A percentile compares a stretch with the other conserved stretches of the same genome.
Conservation (phyloP, 345 rosid genomes). For the Populus simonii region DNA sequence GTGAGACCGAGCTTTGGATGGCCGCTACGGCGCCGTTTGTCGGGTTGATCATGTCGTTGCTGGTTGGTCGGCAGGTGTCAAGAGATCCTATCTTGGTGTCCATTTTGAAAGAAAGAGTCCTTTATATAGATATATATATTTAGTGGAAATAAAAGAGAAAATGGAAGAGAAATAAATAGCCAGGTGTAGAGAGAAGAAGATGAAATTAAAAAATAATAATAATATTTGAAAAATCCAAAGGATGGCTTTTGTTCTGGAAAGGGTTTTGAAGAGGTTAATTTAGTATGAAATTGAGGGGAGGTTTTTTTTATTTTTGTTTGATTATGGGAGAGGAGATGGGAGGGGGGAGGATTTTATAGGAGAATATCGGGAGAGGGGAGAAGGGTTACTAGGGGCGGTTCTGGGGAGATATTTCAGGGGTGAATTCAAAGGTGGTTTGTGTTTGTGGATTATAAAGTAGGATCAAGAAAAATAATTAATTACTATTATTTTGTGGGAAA, state of each 20-base stretch:
- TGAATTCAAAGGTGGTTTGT: neutral
- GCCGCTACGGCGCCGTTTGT: conserved; percentile 39
- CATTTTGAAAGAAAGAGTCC: conserved; percentile 18
- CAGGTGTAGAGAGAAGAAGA: neutral
- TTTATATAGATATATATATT: no score
- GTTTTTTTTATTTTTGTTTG: neutral
- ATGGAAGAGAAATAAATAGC: neutral
- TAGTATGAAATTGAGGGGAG: neutral
- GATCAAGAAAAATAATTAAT: no score
- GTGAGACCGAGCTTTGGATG: conserved; percentile 30
- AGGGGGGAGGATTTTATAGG: neutral
- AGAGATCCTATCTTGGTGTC: conserved; percentile 52
- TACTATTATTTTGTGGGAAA: neutral
- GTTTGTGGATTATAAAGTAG: no score
- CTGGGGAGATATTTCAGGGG: neutral
- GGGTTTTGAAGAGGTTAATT: neutral
- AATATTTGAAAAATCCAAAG: no score
- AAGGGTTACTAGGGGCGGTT: neutral
- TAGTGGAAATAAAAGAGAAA: neutral
- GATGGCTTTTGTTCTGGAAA: no score
- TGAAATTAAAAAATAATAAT: no score
- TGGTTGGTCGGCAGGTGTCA: conserved; percentile 37
- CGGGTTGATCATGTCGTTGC: conserved; percentile 36
- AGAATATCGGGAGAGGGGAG: neutral
- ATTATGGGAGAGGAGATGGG: neutral